These are phyloP conservation scores for Pseudonectria buxi DNA, from an alignment of 2,329 filamentous ascomycete genomes.

Conservation along the genomic window DNA sequence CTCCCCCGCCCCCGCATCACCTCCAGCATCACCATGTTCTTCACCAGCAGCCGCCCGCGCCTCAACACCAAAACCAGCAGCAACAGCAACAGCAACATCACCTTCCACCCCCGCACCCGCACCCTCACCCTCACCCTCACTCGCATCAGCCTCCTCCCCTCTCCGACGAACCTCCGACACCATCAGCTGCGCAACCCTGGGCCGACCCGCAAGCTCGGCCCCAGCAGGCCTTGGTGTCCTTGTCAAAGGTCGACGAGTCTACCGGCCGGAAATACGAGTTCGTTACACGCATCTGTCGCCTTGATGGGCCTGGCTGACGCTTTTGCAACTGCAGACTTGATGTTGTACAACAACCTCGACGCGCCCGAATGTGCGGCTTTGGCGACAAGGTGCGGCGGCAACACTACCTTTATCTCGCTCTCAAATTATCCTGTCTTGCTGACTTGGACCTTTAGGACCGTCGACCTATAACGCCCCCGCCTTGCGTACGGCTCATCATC, in stretches of 20 bases:
- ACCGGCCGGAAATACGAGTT: constrained; percentile 31
- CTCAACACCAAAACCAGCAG: constrained; percentile 1
- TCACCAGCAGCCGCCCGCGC: constrained; percentile 8
- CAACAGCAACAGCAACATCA: constrained; percentile 11
- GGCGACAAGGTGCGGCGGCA: constrained; percentile 73
- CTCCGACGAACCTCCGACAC: constrained; percentile 16
- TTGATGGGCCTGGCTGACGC: neutral
- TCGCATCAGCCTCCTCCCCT: constrained; percentile 14
- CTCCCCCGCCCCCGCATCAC: constrained; percentile 10
- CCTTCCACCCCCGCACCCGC: constrained; percentile 15
- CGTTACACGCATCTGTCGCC: constrained; percentile 6
- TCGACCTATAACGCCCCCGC: constrained; percentile 89
- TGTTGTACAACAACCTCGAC: constrained; percentile 83
- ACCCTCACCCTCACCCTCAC: constrained; percentile 18
- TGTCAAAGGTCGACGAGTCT: constrained; percentile 29
- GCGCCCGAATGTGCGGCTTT: constrained; percentile 97
- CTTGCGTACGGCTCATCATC: constrained; percentile 80
- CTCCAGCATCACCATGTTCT: constrained; percentile 13
- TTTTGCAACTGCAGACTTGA: constrained; percentile 47
- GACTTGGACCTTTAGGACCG: constrained; percentile 58
- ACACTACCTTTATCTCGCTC: neutral
- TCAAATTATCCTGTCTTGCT: constrained; percentile 4
- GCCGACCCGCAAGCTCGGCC: constrained; percentile 11
- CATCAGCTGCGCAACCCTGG: constrained; percentile 12
- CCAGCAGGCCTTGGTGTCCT: constrained; percentile 17